Evolutionary conservation across 192 early-diverging fungal genomes (phyloP).

Genomic region (Geranomyces michiganensis): DNA sequence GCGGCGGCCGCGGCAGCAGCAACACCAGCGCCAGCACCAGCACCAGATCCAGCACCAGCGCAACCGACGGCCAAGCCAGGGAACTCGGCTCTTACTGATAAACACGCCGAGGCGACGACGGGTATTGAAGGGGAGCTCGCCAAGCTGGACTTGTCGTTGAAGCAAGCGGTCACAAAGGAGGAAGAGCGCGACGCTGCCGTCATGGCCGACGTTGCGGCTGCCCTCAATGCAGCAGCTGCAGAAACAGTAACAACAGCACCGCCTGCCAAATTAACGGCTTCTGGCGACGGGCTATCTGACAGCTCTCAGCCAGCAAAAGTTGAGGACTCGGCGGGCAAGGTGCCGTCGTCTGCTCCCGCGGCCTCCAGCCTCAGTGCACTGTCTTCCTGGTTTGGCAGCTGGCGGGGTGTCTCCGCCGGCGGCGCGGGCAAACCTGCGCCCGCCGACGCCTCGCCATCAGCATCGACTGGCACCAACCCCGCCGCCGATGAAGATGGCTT

Average conservation of each 20-base stretch:
- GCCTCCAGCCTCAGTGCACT: not conserved
- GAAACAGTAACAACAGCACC: too few relatives aligned
- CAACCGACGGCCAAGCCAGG: not conserved
- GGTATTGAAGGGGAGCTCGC: too few relatives aligned
- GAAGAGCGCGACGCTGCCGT: too few relatives aligned
- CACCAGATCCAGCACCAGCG: not conserved
- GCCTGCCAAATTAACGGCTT: too few relatives aligned
- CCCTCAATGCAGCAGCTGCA: too few relatives aligned
- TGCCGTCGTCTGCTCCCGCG: not conserved
- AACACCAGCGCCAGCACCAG: not conserved
- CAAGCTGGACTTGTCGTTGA: too few relatives aligned
- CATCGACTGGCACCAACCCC: not conserved
- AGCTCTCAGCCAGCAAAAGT: not conserved
- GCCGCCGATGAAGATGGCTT: conserved; percentile 9
- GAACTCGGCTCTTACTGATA: not conserved
- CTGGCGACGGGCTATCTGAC: too few relatives aligned
- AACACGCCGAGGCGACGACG: not conserved
- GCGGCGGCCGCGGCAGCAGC: not conserved
- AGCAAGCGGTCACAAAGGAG: too few relatives aligned
- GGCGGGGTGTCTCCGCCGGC: too few relatives aligned
- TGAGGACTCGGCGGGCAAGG: not conserved
- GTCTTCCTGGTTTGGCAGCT: conserved; percentile 3
- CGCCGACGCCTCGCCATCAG: not conserved
- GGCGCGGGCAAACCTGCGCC: not conserved
- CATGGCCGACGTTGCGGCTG: too few relatives aligned